These are phyloP conservation scores for Polysphondylium violaceum DNA, from an alignment of 78 protist genomes.

Conservation along the genomic window DNA sequence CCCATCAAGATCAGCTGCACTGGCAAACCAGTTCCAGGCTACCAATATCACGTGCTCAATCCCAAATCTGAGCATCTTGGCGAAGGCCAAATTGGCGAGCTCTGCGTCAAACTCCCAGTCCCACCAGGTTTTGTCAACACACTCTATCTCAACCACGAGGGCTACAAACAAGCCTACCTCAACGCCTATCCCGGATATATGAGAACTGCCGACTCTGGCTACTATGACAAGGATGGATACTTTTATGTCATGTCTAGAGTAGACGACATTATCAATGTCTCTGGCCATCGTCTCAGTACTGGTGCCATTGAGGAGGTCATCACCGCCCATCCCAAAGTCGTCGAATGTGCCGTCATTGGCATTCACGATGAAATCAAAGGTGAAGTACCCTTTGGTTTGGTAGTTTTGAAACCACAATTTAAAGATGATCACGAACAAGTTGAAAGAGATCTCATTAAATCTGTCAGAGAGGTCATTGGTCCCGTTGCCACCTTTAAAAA, in stretches of 20 bases:
- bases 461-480: constrained; percentile 50
- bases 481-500: constrained; percentile 76
- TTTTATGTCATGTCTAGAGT: constrained; percentile 84
- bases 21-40: constrained; percentile 85
- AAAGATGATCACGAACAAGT: neutral
- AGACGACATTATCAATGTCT: constrained; percentile 94
- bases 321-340: constrained; percentile 34
- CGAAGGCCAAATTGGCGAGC: constrained; percentile 64
- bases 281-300: constrained; percentile 92
- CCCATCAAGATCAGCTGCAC: constrained; percentile 38
- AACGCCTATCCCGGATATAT: constrained; percentile 63
- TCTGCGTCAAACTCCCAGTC: constrained; percentile 80
- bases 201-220: constrained; percentile 89
- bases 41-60: constrained; percentile 27
- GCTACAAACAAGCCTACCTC: constrained; percentile 66
- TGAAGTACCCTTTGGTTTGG: constrained; percentile 86
- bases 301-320: constrained; percentile 84
- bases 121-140: constrained; percentile 85
- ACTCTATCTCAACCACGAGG: constrained; percentile 68
- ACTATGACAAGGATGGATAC: constrained; percentile 70
- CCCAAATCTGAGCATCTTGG: neutral
- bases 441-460: constrained; percentile 38
- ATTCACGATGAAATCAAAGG: constrained; percentile 87
- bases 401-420: constrained; percentile 79
- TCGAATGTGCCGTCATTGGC: constrained; percentile 93